Base-by-base conservation (phyloP, 805 yeast genomes). In the Wickerhamiella vanderwaltii region DNA sequence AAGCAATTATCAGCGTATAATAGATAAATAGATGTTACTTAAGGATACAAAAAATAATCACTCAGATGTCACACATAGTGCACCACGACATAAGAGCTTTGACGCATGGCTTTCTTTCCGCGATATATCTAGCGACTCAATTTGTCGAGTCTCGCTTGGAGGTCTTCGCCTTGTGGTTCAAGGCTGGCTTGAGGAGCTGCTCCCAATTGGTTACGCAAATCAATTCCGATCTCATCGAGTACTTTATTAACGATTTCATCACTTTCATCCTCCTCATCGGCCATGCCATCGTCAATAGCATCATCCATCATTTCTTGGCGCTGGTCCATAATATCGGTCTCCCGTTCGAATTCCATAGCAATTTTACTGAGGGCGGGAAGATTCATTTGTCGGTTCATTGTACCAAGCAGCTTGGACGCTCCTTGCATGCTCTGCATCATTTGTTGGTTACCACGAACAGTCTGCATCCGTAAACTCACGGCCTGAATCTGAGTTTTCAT, bases 241-340 rank as follows among this genome's bases (percentile, higher is more conserved):
- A 93, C 96, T 60, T 79, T 84, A 55, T 78, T 75, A 38, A 93
- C 91, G 39, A 87, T 80, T 54, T 86, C 95, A 55, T 87, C 95
- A 3, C 81, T 79, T 59, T 87, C 94, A 18, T 73, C 85, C 50
- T 77, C 81, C 53, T 84, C 96, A 54, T 79, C 85, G 41, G 80
- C 94, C 91, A 91, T 85, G 15, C 91, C 82, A 59, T 88, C 95
- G 57, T 91, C 99, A 53, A 91, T 79, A 15, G 95, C 93, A 58
- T 91, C 98, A 58, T 91, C 98, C 81, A 91, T 91, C 75, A 93
- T 84, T 59, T 93, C 99, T 61, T 93, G 97, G 55, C 94, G 79
- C 64, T 91, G 98, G 60, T 88, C 96, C 97, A 91, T 91, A 52
- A 93, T 66, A 57, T 93, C 98, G 61, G 82, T 84, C 56, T 88